These are phyloP conservation scores for Cordyceps sp. DNA, from an alignment of 2,329 filamentous ascomycete species.

Conservation along the genomic window DNA sequence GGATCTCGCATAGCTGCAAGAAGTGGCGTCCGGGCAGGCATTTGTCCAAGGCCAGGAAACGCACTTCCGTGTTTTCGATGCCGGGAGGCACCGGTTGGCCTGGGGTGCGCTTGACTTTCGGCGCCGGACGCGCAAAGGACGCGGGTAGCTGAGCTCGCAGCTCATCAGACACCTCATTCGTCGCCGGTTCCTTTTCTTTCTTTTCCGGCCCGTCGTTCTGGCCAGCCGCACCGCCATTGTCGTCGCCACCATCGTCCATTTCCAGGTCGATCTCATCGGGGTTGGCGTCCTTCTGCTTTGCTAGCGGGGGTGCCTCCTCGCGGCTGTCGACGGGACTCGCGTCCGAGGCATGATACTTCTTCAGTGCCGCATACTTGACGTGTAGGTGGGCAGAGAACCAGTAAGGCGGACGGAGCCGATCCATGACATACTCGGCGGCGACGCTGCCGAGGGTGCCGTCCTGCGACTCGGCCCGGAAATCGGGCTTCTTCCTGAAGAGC, in stretches of 20 bases:
- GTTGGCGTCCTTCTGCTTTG: slow-evolving; percentile 27
- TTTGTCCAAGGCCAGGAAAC: slow-evolving; percentile 86
- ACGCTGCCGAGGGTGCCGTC: slow-evolving; percentile 62
- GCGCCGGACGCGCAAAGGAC: slow-evolving; percentile 40
- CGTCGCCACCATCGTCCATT: slow-evolving; percentile 26
- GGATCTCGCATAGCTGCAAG: slow-evolving; percentile 58
- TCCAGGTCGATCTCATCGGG: slow-evolving; percentile 57
- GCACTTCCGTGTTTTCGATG: slow-evolving; percentile 64
- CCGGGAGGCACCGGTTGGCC: slow-evolving; percentile 49
- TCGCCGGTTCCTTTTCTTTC: slow-evolving; percentile 3
- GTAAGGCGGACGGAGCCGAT: slow-evolving; percentile 62
- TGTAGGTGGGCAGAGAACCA: slow-evolving; percentile 96
- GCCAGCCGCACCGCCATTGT: slow-evolving; percentile 5
- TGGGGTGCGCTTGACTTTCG: slow-evolving; percentile 21
- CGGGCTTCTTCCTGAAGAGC: slow-evolving; percentile 57
- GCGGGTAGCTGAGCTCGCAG: slow-evolving; percentile 61
- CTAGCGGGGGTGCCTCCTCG: too few relatives aligned
- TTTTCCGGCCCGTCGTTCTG: neutral
- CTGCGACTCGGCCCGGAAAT: slow-evolving; percentile 60
- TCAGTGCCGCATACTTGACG: slow-evolving; percentile 64
- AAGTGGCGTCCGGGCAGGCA: slow-evolving; percentile 68
- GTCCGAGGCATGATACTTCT: slow-evolving; percentile 27
- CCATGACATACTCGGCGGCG: slow-evolving; percentile 66
- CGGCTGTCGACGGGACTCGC: slow-evolving; percentile 28
- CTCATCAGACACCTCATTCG: slow-evolving; percentile 36